phyloP scores from a whole-genome alignment of 2,329 filamentous ascomycete species.

The Nemania abortiva region DNA sequence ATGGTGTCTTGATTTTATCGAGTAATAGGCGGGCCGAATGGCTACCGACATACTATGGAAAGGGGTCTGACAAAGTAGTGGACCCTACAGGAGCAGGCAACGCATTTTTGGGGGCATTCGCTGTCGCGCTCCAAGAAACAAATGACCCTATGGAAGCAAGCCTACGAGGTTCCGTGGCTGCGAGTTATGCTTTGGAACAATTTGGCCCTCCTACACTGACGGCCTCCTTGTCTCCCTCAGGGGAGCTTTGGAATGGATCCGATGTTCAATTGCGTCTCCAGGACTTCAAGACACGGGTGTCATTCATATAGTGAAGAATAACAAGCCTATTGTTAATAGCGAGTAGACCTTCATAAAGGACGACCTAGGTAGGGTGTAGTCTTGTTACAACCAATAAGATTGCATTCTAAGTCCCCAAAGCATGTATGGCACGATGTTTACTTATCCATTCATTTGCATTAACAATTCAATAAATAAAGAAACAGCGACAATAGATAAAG shows the following conservation, averaged over 20 bases:
- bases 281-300: constrained; percentile 3
- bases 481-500: too few species aligned
- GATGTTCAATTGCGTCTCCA: constrained; percentile 21
- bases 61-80: constrained; percentile 5
- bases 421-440: too few species aligned
- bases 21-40: constrained; percentile 4
- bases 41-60: constrained; percentile 28
- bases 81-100: constrained; percentile 33
- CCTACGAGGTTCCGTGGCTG: constrained; percentile 20
- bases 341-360: too few species aligned
- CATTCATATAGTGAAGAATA: too few species aligned
- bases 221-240: background rate
- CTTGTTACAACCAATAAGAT: too few species aligned
- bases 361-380: too few species aligned
- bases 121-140: constrained; percentile 28
- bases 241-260: constrained; percentile 29
- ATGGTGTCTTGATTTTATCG: constrained; percentile 23
- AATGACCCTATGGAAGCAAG: constrained; percentile 12
- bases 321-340: too few species aligned
- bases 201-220: constrained; percentile 27
- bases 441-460: too few species aligned
- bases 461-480: too few species aligned
- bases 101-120: constrained; percentile 31
- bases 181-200: constrained; percentile 33
- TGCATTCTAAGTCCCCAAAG: too few species aligned